phyloP scores from a whole-genome alignment of 257 asterid genomes.

The Marsdenia floribunda region DNA sequence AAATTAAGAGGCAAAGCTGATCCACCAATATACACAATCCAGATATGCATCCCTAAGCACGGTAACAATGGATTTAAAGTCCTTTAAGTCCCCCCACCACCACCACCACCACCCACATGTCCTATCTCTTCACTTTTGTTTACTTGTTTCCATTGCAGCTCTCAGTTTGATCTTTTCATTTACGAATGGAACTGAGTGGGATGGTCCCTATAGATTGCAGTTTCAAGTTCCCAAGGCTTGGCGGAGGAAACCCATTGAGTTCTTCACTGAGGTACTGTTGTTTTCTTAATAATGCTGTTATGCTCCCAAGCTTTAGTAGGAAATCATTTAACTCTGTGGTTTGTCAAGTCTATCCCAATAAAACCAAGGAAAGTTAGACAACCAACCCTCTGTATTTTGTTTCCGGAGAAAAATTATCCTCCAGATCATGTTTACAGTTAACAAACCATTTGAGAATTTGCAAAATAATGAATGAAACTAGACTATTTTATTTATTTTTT shows the following conservation, averaged over 20 bases:
- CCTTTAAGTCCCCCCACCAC: no score
- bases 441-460: background rate
- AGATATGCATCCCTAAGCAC: conserved; percentile 77
- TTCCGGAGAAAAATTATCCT: no score
- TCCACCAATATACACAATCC: conserved; percentile 69
- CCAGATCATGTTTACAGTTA: no score
- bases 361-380: background rate
- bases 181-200: conserved; percentile 82
- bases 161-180: conserved; percentile 76
- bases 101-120: no score
- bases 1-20: conserved; percentile 79
- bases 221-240: conserved; percentile 75
- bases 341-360: background rate
- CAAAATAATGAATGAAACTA: background rate
- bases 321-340: background rate
- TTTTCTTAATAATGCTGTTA: no score
- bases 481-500: background rate
- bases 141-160: conserved; percentile 44
- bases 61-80: conserved; percentile 28
- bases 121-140: background rate
- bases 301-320: background rate
- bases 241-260: conserved; percentile 57
- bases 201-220: conserved; percentile 77
- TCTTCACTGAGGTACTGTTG: conserved; percentile 52
- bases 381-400: background rate